Percentiles rank a stretch among this genome's conserved stretches.
Evolutionary conservation across 1,139 yeast genomes (phyloP).

Genomic region (Tardiomyces digboiensis): DNA sequence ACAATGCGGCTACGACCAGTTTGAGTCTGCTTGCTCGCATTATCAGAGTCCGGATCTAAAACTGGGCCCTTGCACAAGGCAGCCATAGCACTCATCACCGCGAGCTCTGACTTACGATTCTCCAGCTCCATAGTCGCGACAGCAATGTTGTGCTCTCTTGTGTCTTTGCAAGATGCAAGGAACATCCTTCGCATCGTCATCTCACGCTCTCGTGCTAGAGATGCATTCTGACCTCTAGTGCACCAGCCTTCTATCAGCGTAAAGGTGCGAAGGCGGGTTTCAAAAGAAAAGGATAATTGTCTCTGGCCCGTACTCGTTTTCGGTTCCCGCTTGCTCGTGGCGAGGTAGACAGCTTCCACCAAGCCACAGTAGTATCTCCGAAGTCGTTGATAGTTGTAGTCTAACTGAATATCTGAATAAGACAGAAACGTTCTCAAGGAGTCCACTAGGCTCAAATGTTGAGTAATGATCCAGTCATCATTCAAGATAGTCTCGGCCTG

Average conservation of each 20-base stretch:
- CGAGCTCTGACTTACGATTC: conserved; percentile 55
- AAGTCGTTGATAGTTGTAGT: conserved; percentile 64
- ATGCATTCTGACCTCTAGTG: conserved; percentile 65
- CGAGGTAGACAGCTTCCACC: conserved; percentile 59
- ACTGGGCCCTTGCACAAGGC: conserved; percentile 47
- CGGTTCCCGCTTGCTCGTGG: conserved; percentile 28
- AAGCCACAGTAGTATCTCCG: conserved; percentile 77
- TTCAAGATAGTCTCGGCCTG: conserved; percentile 40
- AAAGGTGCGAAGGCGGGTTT: conserved; percentile 77
- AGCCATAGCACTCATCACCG: conserved; percentile 81
- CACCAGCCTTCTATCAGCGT: conserved; percentile 89
- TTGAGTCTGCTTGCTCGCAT: neutral
- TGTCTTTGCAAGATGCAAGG: conserved; percentile 17
- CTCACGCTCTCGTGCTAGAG: conserved; percentile 60
- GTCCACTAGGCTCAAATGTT: conserved; percentile 54
- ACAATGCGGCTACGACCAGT: conserved; percentile 20
- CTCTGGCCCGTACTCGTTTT: conserved; percentile 50
- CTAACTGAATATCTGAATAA: conserved; percentile 47
- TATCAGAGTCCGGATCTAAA: conserved; percentile 12
- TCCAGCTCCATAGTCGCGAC: conserved; percentile 82
- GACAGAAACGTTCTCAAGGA: conserved; percentile 57
- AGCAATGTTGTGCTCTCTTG: conserved; percentile 31
- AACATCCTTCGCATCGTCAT: conserved; percentile 39
- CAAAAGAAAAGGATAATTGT: conserved; percentile 33
- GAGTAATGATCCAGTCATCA: conserved; percentile 65